Base-by-base conservation (phyloP, 352 stramenopile species). In the Globisporangium viniferum region DNA sequence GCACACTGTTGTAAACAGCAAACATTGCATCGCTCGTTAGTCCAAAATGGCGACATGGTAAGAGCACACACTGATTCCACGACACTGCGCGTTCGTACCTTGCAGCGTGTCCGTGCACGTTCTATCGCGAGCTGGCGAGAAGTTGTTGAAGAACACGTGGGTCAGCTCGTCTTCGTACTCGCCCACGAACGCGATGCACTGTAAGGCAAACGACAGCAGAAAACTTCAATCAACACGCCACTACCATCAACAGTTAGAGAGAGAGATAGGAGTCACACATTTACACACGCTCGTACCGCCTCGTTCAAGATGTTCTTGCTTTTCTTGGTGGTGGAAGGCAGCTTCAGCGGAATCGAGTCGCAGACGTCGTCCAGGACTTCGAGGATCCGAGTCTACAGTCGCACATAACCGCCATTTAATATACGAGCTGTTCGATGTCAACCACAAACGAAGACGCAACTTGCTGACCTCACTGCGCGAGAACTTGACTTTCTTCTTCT, bases 401-500 rank as follows among this genome's bases (percentile, higher is more conserved):
- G 6, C 15, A 48, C 22, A 53, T 22, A 68, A 46, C 55, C 44
- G n/a, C 36, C 55, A 9, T 33, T 60, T 60, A 53, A 14, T 3
- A 35, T 7, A 22, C 7, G 8, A 51, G 22, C 22, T 20, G 18
- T 24, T 51, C 18, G 44, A 51, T 3, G 14, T 18, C 41, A 49
- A 10, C 18, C 6, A 51, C 18, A 0, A 22, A 51, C 18, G 15
- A 49, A 7, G 41, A 5, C 18, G 22, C 39, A 64, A 18, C 8
- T 48, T 46, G 18, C 14, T 10, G 14, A 89, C 85, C 72, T 95
- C 87, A 41, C 87, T 95, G 51, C 85, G 87, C 12, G 87, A 91
- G 62, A 85, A 95, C 68, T 85, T 90, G 66, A 95, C 83, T 60
- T 89, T 85, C 69, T 92, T 92, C 73, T 95, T 95, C 75, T 92